These are phyloP conservation scores for Cystobasidium tubakii DNA, from an alignment of 768 basidiomycete species.

Conservation along the genomic window DNA sequence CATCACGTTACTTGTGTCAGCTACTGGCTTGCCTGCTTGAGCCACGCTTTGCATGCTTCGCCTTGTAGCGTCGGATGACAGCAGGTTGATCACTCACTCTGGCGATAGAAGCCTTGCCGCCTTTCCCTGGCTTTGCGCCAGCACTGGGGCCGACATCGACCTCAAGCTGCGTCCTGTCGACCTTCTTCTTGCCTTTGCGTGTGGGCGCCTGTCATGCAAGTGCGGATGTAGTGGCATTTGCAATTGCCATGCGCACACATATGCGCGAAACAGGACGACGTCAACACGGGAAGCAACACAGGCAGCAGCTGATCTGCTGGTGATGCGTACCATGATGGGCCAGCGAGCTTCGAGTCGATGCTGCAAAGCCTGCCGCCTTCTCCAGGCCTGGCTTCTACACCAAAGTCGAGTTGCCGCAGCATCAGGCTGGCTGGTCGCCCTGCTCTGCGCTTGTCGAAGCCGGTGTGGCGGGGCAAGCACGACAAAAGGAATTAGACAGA, in stretches of 20 bases:
- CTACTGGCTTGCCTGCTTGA: background rate
- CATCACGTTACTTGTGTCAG: background rate
- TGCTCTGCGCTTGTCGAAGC: background rate
- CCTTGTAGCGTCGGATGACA: background rate
- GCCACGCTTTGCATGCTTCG: background rate
- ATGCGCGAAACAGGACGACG: background rate
- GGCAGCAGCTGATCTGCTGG: background rate
- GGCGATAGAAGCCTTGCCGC: slow-evolving; percentile 29
- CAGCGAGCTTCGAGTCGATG: background rate
- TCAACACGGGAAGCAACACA: background rate
- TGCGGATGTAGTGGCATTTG: background rate
- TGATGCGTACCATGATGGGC: background rate
- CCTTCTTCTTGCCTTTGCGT: slow-evolving; percentile 24
- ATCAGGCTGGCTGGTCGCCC: background rate
- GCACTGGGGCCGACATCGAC: slow-evolving; percentile 28
- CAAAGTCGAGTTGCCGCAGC: background rate
- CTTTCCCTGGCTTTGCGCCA: slow-evolving; percentile 32
- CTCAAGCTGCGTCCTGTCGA: slow-evolving; percentile 18
- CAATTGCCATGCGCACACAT: background rate
- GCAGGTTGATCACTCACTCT: slow-evolving; percentile 15
- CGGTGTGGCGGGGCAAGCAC: background rate
- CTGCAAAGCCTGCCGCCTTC: slow-evolving; percentile 1
- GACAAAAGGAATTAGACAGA: background rate
- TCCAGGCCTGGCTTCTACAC: background rate
- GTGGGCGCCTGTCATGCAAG: slow-evolving; percentile 8